Conservation (phyloP, 2,329 filamentous ascomycete genomes). For the Talaromyces sp. region DNA sequence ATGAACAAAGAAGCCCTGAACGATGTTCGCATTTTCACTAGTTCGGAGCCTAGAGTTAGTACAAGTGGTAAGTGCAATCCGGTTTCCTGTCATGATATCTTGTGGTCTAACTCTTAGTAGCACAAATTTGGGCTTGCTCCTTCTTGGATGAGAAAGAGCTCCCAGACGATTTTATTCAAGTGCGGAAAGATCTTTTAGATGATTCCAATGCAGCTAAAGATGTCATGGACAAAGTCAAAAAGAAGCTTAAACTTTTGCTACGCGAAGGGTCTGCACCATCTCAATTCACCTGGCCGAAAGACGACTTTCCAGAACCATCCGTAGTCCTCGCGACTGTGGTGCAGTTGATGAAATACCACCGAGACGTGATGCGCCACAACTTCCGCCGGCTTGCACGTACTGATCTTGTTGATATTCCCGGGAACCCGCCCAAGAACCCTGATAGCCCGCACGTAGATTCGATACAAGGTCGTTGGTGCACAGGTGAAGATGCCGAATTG, state of each 20-base stretch:
- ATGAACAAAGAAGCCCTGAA: conserved; percentile 90
- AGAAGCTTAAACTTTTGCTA: conserved; percentile 91
- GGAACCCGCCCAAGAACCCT: conserved; percentile 8
- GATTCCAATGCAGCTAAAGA: conserved; percentile 98
- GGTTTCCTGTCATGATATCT: not conserved
- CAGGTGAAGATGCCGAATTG: conserved; percentile 87
- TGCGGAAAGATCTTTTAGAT: conserved; percentile 91
- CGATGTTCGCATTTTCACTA: conserved; percentile 92
- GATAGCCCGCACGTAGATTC: conserved; percentile 57
- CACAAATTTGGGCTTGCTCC: conserved; percentile 89
- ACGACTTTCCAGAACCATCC: conserved; percentile 89
- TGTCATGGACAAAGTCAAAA: conserved; percentile 99
- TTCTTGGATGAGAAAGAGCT: conserved; percentile 87
- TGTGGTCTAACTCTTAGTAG: conserved; percentile 37
- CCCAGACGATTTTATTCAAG: conserved; percentile 77
- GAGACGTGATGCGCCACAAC: conserved; percentile 91
- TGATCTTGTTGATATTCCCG: conserved; percentile 44
- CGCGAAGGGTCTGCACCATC: conserved; percentile 90
- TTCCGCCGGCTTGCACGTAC: conserved; percentile 71
- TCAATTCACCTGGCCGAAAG: conserved; percentile 94
- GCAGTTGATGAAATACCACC: conserved; percentile 96
- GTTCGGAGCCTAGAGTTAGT: conserved; percentile 88
- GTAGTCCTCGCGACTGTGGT: conserved; percentile 89
- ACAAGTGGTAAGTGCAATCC: conserved; percentile 59
- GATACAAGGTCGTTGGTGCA: conserved; percentile 93